Evolutionary conservation across 371 early-diverging fungal species (phyloP).

Genomic region (Mortierella sp.): DNA sequence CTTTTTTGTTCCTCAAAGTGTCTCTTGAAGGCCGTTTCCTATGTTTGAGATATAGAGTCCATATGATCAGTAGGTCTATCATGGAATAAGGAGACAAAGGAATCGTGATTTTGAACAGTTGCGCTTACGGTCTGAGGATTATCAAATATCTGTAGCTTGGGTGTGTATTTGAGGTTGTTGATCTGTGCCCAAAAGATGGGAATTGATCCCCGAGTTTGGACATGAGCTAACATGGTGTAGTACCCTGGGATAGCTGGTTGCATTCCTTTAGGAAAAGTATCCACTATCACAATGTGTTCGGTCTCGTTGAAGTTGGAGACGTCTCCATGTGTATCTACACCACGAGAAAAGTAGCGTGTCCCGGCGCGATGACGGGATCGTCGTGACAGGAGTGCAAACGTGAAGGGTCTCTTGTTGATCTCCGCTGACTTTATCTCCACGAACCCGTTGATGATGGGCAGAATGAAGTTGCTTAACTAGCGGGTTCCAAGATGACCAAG

Average conservation of each 20-base stretch:
- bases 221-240: slow-evolving; percentile 70
- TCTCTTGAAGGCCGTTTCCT: slow-evolving; percentile 60
- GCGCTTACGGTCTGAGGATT: slow-evolving; percentile 71
- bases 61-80: neutral
- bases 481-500: neutral
- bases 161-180: slow-evolving; percentile 92
- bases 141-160: slow-evolving; percentile 81
- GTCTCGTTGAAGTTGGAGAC: slow-evolving; percentile 99
- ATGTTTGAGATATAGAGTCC: neutral
- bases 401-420: slow-evolving; percentile 73
- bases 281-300: slow-evolving; percentile 87
- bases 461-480: slow-evolving; percentile 79
- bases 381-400: slow-evolving; percentile 85
- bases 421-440: slow-evolving; percentile 60
- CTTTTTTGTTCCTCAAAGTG: slow-evolving; percentile 82
- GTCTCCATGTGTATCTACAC: slow-evolving; percentile 93
- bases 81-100: neutral
- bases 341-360: slow-evolving; percentile 94
- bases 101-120: neutral
- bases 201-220: slow-evolving; percentile 98
- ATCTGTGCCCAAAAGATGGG: slow-evolving; percentile 97
- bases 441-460: slow-evolving; percentile 93
- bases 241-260: slow-evolving; percentile 5
- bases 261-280: slow-evolving; percentile 44
- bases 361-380: slow-evolving; percentile 83